A percentile compares a stretch with the other conserved stretches of the same genome.
Conservation (phyloP, 345 rosid genomes). For the Syzygium aromaticum region DNA sequence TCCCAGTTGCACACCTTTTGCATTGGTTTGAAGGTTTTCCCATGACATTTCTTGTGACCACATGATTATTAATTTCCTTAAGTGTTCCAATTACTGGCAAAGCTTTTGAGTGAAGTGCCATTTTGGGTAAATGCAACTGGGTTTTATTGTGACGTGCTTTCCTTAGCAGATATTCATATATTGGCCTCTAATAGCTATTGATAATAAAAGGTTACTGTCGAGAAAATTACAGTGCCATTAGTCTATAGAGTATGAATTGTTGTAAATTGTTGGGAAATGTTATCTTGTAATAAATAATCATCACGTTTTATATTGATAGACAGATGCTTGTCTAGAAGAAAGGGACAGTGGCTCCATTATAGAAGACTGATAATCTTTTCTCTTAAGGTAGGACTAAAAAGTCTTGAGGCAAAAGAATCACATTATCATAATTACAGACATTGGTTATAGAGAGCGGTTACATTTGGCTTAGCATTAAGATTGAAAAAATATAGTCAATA, state of each 20-base stretch:
- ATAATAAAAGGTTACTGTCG: neutral
- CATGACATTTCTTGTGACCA: neutral
- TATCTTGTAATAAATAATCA: neutral
- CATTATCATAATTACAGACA: neutral
- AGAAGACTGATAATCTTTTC: neutral
- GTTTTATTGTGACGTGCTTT: neutral
- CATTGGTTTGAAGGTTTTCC: slow-evolving; percentile 81
- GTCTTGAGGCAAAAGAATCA: neutral
- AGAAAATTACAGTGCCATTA: neutral
- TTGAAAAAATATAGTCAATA: neutral
- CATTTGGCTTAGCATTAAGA: neutral
- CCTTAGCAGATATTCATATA: neutral
- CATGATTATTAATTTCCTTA: neutral
- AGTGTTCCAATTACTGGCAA: neutral
- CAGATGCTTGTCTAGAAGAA: neutral
- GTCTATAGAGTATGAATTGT: neutral
- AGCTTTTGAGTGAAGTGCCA: neutral
- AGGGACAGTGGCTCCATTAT: neutral
- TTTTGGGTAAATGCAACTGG: neutral
- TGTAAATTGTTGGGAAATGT: neutral
- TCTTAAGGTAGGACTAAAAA: neutral
- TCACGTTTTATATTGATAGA: neutral
- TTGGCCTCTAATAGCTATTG: neutral
- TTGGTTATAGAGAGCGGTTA: neutral
- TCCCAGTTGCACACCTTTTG: slow-evolving; percentile 89